phyloP scores from a whole-genome alignment of 2,329 filamentous ascomycete species.

The Pseudogymnoascus sp. region DNA sequence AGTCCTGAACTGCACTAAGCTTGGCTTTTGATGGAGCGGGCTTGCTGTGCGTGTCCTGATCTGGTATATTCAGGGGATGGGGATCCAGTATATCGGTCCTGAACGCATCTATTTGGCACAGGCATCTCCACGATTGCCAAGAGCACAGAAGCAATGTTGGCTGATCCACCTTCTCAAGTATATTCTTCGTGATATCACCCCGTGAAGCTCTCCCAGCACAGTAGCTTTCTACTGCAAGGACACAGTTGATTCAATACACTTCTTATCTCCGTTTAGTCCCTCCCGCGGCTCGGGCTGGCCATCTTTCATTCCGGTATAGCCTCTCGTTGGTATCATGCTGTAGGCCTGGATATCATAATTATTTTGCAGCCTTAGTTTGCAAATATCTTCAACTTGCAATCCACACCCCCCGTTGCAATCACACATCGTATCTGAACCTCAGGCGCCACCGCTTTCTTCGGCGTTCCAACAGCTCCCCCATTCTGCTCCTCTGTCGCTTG shows the following conservation, averaged over 20 bases:
- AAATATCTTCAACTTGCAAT: constrained; percentile 73
- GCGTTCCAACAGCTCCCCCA: constrained; percentile 38
- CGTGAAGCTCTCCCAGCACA: neutral
- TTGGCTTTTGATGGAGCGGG: neutral
- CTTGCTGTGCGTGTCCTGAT: neutral
- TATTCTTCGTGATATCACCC: neutral
- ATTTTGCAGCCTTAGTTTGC: constrained; percentile 34
- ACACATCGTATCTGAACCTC: constrained; percentile 71
- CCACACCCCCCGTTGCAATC: constrained; percentile 80
- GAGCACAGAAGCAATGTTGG: neutral
- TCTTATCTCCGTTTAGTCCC: neutral
- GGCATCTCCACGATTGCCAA: neutral
- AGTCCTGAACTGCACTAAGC: too few species aligned
- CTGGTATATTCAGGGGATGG: neutral
- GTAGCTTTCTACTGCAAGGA: neutral
- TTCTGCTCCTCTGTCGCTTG: constrained; percentile 37
- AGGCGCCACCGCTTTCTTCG: constrained; percentile 33
- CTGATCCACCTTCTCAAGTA: neutral
- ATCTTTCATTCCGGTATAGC: neutral
- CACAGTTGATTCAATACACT: neutral
- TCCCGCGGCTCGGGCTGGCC: neutral
- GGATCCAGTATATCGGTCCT: neutral
- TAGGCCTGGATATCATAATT: too few species aligned
- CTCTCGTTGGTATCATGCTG: neutral
- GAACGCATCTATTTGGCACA: neutral